Evolutionary conservation across 2,329 filamentous ascomycete genomes (phyloP), one percentile per base, ranked within the genome.

Genomic region (Hymenoscyphus salicellus): DNA sequence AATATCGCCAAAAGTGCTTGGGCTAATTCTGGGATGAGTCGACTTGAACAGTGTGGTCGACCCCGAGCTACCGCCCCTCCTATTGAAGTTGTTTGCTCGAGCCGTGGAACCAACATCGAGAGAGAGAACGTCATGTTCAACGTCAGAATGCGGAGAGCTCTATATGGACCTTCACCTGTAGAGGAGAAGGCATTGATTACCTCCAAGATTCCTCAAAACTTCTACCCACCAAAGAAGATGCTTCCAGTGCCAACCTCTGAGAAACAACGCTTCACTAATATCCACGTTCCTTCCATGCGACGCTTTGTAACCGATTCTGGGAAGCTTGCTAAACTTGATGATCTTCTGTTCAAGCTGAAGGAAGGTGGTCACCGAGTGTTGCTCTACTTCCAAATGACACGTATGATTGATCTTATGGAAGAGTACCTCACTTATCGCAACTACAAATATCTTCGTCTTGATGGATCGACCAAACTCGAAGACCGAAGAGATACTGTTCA

Each of bases 351-450:
- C 76, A 86, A 93, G 77, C 88, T 99, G 73, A 99, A 98, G 83
- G 90, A 92, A 67, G 91, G 90, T 68, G 91, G 91, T 41, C 95
- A 99, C 72, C 93, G 95, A 74, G 95, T 99, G 26, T 83, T 99
- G 62, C 82, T 99, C 23, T 99, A 99, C 83, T 99, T 99, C 91
- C 95, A 99, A 82, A 99, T 99, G 95, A 99, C 95, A 3, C 91
- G 92, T 75, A 99, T 99, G 95, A 98, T 99, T 75, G 94, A 99
- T 77, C 82, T 99, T 66, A 98, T 98, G 91, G 95, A 99, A 77
- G 95, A 99, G 79, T 99, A 98, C 73, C 83, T 99, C 65, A 98
- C 95, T 0, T 98, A 98, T 80, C 92, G 95, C 76, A 97, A 98
- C 80, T 98, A 97, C 88, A 97, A 96, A 78, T 99, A 97, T 80